phyloP scores from a whole-genome alignment of 2,329 filamentous ascomycete species.

The Colletotrichum sojae region DNA sequence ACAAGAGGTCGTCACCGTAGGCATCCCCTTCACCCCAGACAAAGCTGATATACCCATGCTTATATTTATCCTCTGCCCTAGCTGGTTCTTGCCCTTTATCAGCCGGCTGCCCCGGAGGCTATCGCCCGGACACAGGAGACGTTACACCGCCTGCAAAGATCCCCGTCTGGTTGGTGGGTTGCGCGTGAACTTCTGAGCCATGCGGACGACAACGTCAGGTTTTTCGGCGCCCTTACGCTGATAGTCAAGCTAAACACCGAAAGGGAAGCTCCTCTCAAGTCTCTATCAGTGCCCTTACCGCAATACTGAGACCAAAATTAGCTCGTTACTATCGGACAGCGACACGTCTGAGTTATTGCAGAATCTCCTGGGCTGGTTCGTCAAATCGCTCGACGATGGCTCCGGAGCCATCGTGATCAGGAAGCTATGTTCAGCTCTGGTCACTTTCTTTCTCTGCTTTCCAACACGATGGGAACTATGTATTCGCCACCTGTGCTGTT shows the following conservation, averaged over 20 bases:
- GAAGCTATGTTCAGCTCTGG: slow-evolving; percentile 84
- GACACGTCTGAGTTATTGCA: slow-evolving; percentile 72
- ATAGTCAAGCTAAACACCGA: slow-evolving; percentile 96
- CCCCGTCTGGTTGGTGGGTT: slow-evolving; percentile 86
- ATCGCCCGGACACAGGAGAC: slow-evolving; percentile 75
- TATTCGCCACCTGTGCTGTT: slow-evolving; percentile 68
- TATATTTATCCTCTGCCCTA: slow-evolving; percentile 37
- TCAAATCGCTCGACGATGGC: slow-evolving; percentile 65
- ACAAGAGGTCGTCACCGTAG: slow-evolving; percentile 38
- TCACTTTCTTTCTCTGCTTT: slow-evolving; percentile 82
- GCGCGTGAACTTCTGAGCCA: slow-evolving; percentile 81
- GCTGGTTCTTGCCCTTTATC: slow-evolving; percentile 68
- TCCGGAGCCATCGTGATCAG: slow-evolving; percentile 74
- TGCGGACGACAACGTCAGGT: slow-evolving; percentile 82
- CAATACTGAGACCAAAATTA: slow-evolving; percentile 42
- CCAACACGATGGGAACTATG: slow-evolving; percentile 77
- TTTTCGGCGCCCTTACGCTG: slow-evolving; percentile 93
- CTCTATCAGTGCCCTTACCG: slow-evolving; percentile 23
- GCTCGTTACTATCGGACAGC: slow-evolving; percentile 66
- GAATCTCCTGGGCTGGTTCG: slow-evolving; percentile 74
- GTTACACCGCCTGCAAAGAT: slow-evolving; percentile 84
- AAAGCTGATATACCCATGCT: neutral
- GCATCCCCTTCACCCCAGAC: neutral
- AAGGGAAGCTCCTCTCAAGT: slow-evolving; percentile 61
- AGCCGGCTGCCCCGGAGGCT: slow-evolving; percentile 63